Percentiles rank a stretch among this genome's conserved stretches.
Evolutionary conservation across 345 rosid genomes (phyloP).

Genomic region (Nasturtium officinale): DNA sequence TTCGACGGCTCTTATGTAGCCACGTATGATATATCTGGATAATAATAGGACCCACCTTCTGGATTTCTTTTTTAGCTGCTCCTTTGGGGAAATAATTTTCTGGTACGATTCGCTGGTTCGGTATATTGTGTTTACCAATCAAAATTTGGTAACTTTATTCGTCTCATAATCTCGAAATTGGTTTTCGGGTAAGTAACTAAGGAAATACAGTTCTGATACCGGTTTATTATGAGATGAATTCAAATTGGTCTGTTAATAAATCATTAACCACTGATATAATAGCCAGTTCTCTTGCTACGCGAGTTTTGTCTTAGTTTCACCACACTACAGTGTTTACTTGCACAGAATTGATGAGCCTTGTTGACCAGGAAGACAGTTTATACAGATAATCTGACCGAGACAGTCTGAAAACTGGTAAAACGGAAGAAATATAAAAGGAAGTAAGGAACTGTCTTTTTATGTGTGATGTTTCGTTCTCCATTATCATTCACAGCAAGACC

Average conservation of each 20-base stretch:
- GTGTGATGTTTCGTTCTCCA: not conserved
- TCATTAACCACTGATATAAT: not conserved
- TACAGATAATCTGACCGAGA: not conserved
- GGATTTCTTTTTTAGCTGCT: constrained; percentile 18
- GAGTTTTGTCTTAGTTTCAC: too few relatives aligned
- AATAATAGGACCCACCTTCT: constrained; percentile 34
- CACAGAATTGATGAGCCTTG: not conserved
- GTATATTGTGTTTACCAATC: not conserved
- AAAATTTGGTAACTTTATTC: not conserved
- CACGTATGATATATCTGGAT: constrained; percentile 37
- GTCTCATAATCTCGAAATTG: too few relatives aligned
- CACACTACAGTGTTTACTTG: not conserved
- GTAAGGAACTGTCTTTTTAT: not conserved
- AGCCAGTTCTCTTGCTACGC: not conserved
- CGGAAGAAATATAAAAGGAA: not conserved
- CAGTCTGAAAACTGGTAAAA: not conserved
- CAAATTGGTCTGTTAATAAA: not conserved
- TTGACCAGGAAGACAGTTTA: constrained; percentile 1
- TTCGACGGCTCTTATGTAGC: constrained; percentile 27
- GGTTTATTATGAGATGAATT: not conserved
- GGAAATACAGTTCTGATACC: not conserved
- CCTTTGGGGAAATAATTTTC: not conserved
- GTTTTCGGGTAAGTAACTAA: too few relatives aligned
- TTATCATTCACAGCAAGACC: constrained; percentile 10
- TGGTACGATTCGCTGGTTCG: constrained; percentile 7